Evolutionary conservation across 306 rosid species (phyloP).

Genomic region (Astragalus glycyphyllos): DNA sequence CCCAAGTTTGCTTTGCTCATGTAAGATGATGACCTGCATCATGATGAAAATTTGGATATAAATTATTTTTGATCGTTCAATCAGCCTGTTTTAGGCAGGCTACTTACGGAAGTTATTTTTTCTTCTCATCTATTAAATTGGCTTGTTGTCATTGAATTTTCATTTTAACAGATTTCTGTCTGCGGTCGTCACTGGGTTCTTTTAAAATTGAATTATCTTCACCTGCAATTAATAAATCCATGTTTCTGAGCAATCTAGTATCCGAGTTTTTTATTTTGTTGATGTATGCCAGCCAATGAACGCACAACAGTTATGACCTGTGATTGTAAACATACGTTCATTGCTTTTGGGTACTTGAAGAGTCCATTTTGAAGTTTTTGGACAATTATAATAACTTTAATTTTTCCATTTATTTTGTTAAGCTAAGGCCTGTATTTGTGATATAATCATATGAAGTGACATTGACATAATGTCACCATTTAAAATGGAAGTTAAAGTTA

Average conservation of each 20-base stretch:
- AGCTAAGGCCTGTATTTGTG: not conserved
- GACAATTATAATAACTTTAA: constrained; percentile 27
- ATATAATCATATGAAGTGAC: constrained; percentile 30
- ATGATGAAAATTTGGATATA: constrained; percentile 10
- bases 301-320: constrained; percentile 24
- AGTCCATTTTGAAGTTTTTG: constrained; percentile 22
- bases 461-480: constrained; percentile 15
- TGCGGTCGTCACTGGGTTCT: not conserved
- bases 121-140: not conserved
- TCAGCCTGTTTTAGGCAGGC: constrained; percentile 13
- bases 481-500: constrained; percentile 17
- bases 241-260: constrained; percentile 27
- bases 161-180: constrained; percentile 19
- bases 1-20: constrained; percentile 8
- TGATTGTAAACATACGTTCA: not conserved
- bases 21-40: constrained; percentile 13
- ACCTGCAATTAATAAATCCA: not conserved
- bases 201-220: constrained; percentile 22
- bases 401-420: constrained; percentile 24
- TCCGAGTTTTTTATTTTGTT: constrained; percentile 28
- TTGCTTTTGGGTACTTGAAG: constrained; percentile 19
- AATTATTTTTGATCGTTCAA: constrained; percentile 19
- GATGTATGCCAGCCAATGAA: constrained; percentile 12
- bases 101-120: constrained; percentile 6
- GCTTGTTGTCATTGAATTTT: not conserved